Base-by-base conservation (phyloP, 1,139 yeast species). In the Pichia sp. region DNA sequence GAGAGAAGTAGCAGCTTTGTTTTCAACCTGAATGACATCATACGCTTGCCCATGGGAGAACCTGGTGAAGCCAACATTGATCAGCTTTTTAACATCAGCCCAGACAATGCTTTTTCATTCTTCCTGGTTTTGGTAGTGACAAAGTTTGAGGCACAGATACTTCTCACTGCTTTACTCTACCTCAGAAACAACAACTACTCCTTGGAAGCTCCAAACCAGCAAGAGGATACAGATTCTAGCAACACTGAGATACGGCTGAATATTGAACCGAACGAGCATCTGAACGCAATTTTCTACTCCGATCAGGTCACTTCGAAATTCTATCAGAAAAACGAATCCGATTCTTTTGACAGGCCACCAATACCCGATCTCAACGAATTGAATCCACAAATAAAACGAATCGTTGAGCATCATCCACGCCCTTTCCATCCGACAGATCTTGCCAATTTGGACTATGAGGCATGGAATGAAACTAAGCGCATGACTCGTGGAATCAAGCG, bases 391-490 rank as follows among this genome's bases (percentile, higher is more conserved):
- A 62, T 65, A 8, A 49, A 53, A 36, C 51, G 52, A 13, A 58
- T 65, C 8, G 54, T 65, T 8, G 55, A 55, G 30, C 52, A 56
- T 16, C 76, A n/a, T 58, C 58, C 59, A 12, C 34, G 47, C 13
- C 72, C 52, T 56, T 72, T 67, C 49, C 49, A 59, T 31, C 54
- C 60, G 2, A 54, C 54, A 1, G 70, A 68, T 44, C 63, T 68
- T 28, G 34, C 64, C 26, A 66, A 75, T 44, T 59, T 82, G 13
- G 83, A 80, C 58, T 71, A 64, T 19, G 60, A 65, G 19, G 86
- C 83, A 0, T 69, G 62, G 34, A 70, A 66, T 42, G 57, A 66
- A 4, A 72, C 82, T 2, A 63, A 67, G 9, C 52, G 55, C 36
- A 77, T 71, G 62, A 73, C 69, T 22, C 61, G 63, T 13, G 59